phyloP scores from a whole-genome alignment of 2,329 filamentous ascomycete genomes.

The Epichloe hybrida region DNA sequence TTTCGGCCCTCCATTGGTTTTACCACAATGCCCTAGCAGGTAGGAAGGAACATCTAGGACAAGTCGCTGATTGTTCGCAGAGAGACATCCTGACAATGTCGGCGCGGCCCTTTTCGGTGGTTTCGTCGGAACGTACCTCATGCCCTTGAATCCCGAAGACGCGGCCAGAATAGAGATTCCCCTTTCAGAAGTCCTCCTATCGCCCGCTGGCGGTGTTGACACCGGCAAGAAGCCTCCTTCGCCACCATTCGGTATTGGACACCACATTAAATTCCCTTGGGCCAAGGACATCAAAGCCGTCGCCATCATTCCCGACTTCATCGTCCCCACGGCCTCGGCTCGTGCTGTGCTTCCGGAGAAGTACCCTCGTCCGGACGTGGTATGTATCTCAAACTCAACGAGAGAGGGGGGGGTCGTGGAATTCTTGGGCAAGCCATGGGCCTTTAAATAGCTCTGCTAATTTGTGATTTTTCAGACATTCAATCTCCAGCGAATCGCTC shows the following conservation, averaged over 20 bases:
- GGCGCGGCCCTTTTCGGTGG: constrained; percentile 90
- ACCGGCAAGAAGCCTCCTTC: constrained; percentile 76
- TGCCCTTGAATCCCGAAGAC: constrained; percentile 80
- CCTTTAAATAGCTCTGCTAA: background rate
- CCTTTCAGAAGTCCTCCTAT: constrained; percentile 80
- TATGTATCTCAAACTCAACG: constrained; percentile 29
- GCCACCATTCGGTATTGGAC: constrained; percentile 84
- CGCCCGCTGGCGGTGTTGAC: constrained; percentile 80
- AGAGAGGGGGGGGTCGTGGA: background rate
- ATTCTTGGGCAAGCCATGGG: background rate
- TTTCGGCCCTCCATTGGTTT: constrained; percentile 1
- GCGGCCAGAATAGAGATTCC: constrained; percentile 87
- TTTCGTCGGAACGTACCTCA: constrained; percentile 92
- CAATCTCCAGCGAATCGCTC: constrained; percentile 86
- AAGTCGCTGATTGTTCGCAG: constrained; percentile 22
- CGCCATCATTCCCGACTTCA: constrained; percentile 90
- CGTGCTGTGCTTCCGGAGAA: constrained; percentile 68
- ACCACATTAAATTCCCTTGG: constrained; percentile 94
- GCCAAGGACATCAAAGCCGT: constrained; percentile 91
- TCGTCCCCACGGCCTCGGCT: constrained; percentile 87
- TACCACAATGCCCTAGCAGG: no score
- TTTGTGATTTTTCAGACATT: constrained; percentile 43
- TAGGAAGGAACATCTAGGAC: no score
- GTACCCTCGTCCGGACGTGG: constrained; percentile 73
- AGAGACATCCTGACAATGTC: constrained; percentile 88